Evolutionary conservation across 2,329 filamentous ascomycete genomes (phyloP), one percentile per base, ranked within the genome.

Genomic region (Rutstroemia sp.): DNA sequence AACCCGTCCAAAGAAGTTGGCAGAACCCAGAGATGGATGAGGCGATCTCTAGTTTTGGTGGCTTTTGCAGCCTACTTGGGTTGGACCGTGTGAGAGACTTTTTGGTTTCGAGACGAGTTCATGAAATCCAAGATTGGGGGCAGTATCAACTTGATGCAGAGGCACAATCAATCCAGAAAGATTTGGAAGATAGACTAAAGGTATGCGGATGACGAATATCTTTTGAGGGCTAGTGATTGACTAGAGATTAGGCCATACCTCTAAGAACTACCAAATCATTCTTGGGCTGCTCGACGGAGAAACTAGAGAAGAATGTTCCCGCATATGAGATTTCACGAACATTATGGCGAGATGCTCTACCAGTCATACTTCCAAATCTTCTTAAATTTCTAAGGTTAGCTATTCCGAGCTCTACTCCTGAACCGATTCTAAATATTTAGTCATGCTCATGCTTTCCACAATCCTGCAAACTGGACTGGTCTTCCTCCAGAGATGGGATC

Each of bases 401-500:
- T 71, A 38, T 21, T 48, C 9, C 7, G 10, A 3, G 7, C 23
- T 16, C 30, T 34, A 12, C 18, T 39, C 12, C 21, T 16, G 30
- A n/a, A 45, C 16, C 1, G 25, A 23, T 62, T 71, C 58, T 58
- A 88, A 67, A 86, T n/a, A 62, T 71, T 56, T 54, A 88, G 88
- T 67, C 87, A 95, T 70, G 92, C 92, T 0, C 92, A 97, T 73
- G 89, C 90, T 1, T 92, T 95, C 60, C 91, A 96, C 68, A 92
- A 96, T 65, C 82, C 89, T 1, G 77, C 81, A 19, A 95, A 91
- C 67, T 99, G 94, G 92, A 77, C 79, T 9, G 81, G 85, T 34
- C 74, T 96, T 16, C 86, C 91, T 1, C 70, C 76, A 10, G 90
- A 95, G 44, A 86, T 95, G 77, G 85, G 85, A 58, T 75, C 79